Evolutionary conservation across 1,284 basidiomycete species (phyloP).

Genomic region (Naganishia liquefaciens): DNA sequence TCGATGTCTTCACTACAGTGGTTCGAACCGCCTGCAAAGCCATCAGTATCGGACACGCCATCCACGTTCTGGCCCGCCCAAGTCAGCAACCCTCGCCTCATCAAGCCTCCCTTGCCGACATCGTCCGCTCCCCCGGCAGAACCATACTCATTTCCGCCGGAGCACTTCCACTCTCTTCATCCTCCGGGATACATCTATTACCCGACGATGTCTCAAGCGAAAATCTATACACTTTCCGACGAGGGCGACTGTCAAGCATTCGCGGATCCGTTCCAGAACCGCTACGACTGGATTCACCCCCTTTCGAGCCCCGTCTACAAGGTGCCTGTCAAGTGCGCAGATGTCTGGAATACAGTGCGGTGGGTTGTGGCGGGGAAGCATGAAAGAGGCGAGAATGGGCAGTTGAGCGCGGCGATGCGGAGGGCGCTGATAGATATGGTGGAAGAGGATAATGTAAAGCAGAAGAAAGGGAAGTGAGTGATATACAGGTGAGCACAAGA

Average conservation of each 20-base stretch:
- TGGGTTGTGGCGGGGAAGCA: constrained; percentile 8
- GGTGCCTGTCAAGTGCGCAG: constrained; percentile 6
- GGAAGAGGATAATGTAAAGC: constrained; percentile 3
- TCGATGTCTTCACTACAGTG: not conserved
- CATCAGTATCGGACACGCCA: not conserved
- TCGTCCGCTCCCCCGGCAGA: not conserved
- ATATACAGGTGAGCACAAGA: too few species aligned
- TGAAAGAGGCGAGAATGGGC: constrained; percentile 7
- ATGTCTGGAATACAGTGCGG: constrained; percentile 14
- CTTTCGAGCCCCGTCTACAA: constrained; percentile 15
- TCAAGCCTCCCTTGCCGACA: not conserved
- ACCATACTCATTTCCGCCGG: constrained; percentile 5
- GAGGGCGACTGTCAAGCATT: constrained; percentile 3
- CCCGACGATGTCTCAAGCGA: constrained; percentile 4
- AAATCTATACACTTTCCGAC: constrained; percentile 10
- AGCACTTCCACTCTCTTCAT: constrained; percentile 1
- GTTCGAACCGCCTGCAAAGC: not conserved
- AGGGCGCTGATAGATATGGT: constrained; percentile 1
- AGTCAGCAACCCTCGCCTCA: constrained; percentile 3
- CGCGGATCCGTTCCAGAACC: constrained; percentile 1
- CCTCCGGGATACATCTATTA: constrained; percentile 16
- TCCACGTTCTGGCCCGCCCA: constrained; percentile 12
- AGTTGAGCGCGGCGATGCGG: constrained; percentile 14
- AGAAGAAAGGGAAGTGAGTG: constrained; percentile 4
- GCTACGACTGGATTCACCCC: constrained; percentile 7